Percentiles rank a stretch among this genome's conserved stretches.
Evolutionary conservation across 1,284 basidiomycete genomes (phyloP).

Genomic region (Ceratobasidium sp.): DNA sequence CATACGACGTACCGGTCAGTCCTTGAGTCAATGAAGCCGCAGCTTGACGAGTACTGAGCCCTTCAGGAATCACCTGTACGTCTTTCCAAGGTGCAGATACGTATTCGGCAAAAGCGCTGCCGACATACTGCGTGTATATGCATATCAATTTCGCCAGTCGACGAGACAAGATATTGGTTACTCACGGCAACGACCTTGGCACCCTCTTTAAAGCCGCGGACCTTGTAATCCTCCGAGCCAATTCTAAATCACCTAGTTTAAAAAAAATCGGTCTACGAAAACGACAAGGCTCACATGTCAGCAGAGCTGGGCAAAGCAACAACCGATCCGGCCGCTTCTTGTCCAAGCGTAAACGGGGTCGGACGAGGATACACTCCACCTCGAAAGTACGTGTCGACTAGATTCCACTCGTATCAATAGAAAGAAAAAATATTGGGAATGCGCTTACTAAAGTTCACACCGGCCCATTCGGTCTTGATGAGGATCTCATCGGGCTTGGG

Average conservation of each 20-base stretch:
- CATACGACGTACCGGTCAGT: constrained; percentile 63
- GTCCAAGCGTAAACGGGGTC: constrained; percentile 78
- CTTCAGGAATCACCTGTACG: constrained; percentile 70
- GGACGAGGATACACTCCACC: constrained; percentile 53
- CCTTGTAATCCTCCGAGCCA: constrained; percentile 47
- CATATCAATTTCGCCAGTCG: constrained; percentile 43
- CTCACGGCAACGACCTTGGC: constrained; percentile 65
- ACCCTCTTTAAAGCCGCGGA: constrained; percentile 51
- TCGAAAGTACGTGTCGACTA: constrained; percentile 79
- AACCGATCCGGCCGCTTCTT: constrained; percentile 82
- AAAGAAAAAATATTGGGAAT: not conserved
- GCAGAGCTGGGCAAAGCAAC: constrained; percentile 69
- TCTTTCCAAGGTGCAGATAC: constrained; percentile 71
- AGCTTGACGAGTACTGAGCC: constrained; percentile 71
- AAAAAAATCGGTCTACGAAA: constrained; percentile 33
- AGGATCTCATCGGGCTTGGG: constrained; percentile 75
- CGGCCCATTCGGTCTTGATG: constrained; percentile 80
- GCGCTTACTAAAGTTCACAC: constrained; percentile 79
- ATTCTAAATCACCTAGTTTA: constrained; percentile 3
- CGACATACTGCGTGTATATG: constrained; percentile 58
- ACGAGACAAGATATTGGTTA: not conserved
- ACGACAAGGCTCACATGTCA: constrained; percentile 16
- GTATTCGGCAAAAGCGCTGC: constrained; percentile 80
- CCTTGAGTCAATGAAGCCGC: constrained; percentile 80
- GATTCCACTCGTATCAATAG: not conserved